Conservation (phyloP, 108 stramenopile species). For the Craspedostauros australis region DNA sequence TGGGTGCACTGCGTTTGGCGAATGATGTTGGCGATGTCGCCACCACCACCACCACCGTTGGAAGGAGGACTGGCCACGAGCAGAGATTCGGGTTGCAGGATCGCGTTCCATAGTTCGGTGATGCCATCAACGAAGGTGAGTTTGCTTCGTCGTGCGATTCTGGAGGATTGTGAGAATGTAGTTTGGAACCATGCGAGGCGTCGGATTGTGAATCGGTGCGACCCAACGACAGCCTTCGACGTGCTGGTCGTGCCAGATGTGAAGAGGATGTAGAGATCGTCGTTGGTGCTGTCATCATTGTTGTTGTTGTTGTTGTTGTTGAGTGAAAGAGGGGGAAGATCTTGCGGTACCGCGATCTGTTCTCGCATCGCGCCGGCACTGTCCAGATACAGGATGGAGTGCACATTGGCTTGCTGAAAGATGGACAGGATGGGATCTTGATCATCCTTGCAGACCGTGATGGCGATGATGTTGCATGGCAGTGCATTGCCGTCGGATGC, state of each 20-base stretch:
- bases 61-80: too few species aligned
- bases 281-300: too few species aligned
- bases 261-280: constrained; percentile 25
- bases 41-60: too few species aligned
- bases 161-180: constrained; percentile 2
- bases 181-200: constrained; percentile 22
- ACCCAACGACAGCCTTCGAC: constrained; percentile 22
- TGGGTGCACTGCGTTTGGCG: constrained; percentile 11
- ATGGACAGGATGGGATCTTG: constrained; percentile 27
- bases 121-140: constrained; percentile 46
- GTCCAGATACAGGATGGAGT: constrained; percentile 26
- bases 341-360: constrained; percentile 21
- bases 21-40: neutral
- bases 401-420: constrained; percentile 31
- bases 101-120: constrained; percentile 21
- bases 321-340: constrained; percentile 3
- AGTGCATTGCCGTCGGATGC: neutral
- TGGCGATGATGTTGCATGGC: constrained; percentile 13
- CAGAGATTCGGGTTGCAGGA: constrained; percentile 13
- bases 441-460: constrained; percentile 31
- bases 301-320: neutral
- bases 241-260: constrained; percentile 23
- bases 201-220: constrained; percentile 12
- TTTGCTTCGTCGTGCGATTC: constrained; percentile 21
- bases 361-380: constrained; percentile 21